A percentile compares a stretch with the other conserved stretches of the same genome.
These are phyloP conservation scores for Calonectria crousiana DNA, from an alignment of 2,329 filamentous ascomycete species.

Conservation along the genomic window DNA sequence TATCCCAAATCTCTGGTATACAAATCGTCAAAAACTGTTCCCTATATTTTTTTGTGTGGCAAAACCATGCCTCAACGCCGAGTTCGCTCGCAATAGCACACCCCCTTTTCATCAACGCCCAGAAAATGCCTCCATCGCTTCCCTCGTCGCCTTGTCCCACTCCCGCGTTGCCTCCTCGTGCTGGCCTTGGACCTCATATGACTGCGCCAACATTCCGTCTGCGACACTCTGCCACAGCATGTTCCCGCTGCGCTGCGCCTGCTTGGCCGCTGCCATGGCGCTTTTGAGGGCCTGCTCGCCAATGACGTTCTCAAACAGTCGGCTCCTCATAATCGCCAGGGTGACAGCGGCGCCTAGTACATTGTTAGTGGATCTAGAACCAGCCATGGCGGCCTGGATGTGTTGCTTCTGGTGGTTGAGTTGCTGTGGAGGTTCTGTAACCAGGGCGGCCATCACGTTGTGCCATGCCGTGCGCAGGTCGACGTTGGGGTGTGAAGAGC, in stretches of 20 bases:
- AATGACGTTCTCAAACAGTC: slow-evolving; percentile 85
- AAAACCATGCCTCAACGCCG: slow-evolving; percentile 42
- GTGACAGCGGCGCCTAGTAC: slow-evolving; percentile 85
- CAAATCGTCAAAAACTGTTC: slow-evolving; percentile 42
- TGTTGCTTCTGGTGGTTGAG: slow-evolving; percentile 84
- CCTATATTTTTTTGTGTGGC: slow-evolving; percentile 34
- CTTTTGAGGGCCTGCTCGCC: slow-evolving; percentile 85
- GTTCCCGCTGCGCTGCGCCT: slow-evolving; percentile 78
- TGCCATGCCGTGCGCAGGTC: slow-evolving; percentile 84
- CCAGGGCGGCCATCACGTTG: slow-evolving; percentile 77
- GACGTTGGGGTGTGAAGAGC: slow-evolving; percentile 76
- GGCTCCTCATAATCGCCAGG: slow-evolving; percentile 85
- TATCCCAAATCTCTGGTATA: slow-evolving; percentile 41
- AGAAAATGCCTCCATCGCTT: slow-evolving; percentile 58
- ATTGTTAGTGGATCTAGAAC: slow-evolving; percentile 78
- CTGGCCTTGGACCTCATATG: slow-evolving; percentile 79
- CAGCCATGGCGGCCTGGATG: slow-evolving; percentile 78
- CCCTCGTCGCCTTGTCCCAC: slow-evolving; percentile 56
- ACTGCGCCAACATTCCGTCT: slow-evolving; percentile 81
- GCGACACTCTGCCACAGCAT: slow-evolving; percentile 84
- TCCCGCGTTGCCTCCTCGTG: slow-evolving; percentile 55
- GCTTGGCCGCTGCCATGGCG: slow-evolving; percentile 75
- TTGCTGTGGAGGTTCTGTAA: slow-evolving; percentile 70
- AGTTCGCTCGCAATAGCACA: slow-evolving; percentile 31
- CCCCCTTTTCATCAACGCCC: slow-evolving; percentile 42